Percentiles rank a stretch among this genome's conserved stretches.
These are phyloP conservation scores for Bothia castanella DNA, from an alignment of 1,284 basidiomycete genomes.

Conservation along the genomic window DNA sequence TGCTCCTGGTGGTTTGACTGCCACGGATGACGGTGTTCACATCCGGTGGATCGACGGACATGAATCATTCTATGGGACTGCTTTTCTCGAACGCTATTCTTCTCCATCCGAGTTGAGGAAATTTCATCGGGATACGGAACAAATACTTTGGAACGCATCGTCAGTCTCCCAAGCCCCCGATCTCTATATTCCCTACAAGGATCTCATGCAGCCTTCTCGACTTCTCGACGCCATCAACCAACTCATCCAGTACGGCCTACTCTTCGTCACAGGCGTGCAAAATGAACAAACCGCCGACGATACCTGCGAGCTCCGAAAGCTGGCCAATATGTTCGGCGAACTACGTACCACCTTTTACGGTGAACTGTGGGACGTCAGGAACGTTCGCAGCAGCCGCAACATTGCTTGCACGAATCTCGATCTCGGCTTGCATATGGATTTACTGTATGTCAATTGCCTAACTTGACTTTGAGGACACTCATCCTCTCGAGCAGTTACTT, in stretches of 20 bases:
- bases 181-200: constrained; percentile 52
- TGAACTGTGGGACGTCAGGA: constrained; percentile 85
- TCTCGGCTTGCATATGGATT: constrained; percentile 90
- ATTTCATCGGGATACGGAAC: constrained; percentile 41
- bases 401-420: constrained; percentile 94
- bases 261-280: constrained; percentile 60
- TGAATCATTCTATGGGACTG: constrained; percentile 45
- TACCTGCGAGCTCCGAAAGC: constrained; percentile 60
- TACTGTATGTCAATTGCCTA: constrained; percentile 56
- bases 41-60: constrained; percentile 62
- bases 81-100: constrained; percentile 51
- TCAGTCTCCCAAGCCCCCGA: constrained; percentile 35
- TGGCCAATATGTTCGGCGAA: constrained; percentile 69
- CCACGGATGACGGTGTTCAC: constrained; percentile 41
- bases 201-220: constrained; percentile 39
- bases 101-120: constrained; percentile 28
- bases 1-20: constrained; percentile 35
- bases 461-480: constrained; percentile 1
- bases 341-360: constrained; percentile 92
- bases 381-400: constrained; percentile 72
- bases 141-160: constrained; percentile 37
- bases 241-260: constrained; percentile 50
- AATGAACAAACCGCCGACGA: constrained; percentile 50
- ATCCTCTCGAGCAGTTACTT: constrained; percentile 63
- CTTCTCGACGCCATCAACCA: constrained; percentile 54